A percentile compares a stretch with the other conserved stretches of the same genome.
Conservation (phyloP, 495 filamentous ascomycete species). For the Arthonia radiata region DNA sequence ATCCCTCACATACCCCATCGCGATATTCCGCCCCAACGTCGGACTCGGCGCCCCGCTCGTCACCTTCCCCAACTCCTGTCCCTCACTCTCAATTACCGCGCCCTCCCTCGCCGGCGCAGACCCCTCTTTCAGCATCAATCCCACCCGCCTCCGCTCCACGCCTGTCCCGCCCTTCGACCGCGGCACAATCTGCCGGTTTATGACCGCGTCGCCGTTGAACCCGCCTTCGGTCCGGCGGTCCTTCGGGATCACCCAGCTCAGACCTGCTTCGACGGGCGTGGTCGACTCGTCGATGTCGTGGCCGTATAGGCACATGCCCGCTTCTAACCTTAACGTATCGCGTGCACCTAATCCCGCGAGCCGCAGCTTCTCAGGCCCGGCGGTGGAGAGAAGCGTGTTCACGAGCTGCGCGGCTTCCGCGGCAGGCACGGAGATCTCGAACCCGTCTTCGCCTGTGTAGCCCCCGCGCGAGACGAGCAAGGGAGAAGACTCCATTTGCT, state of each 20-base stretch:
- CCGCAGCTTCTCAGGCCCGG: slow-evolving; percentile 34
- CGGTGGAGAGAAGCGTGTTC: slow-evolving; percentile 37
- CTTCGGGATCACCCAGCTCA: slow-evolving; percentile 70
- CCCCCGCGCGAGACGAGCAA: slow-evolving; percentile 67
- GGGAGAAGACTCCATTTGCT: slow-evolving; percentile 17
- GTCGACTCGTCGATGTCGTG: slow-evolving; percentile 78
- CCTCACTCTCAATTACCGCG: slow-evolving; percentile 40
- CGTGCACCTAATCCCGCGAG: slow-evolving; percentile 74
- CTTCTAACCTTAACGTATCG: slow-evolving; percentile 80
- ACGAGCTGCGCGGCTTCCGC: slow-evolving; percentile 27
- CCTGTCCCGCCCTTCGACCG: no score
- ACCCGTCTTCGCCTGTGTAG: slow-evolving; percentile 95
- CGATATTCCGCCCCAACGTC: slow-evolving; percentile 64
- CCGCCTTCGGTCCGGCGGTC: slow-evolving; percentile 37
- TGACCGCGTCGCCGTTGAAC: slow-evolving; percentile 42
- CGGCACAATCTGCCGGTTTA: no score
- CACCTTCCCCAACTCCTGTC: slow-evolving; percentile 39
- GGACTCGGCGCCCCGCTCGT: slow-evolving; percentile 83
- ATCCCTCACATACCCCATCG: slow-evolving; percentile 80
- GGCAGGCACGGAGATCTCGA: slow-evolving; percentile 69
- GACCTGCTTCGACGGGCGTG: slow-evolving; percentile 61
- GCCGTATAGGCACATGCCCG: slow-evolving; percentile 96
- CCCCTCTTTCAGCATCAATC: slow-evolving; percentile 60
- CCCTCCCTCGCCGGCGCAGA: slow-evolving; percentile 83
- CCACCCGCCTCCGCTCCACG: slow-evolving; percentile 51